Evolutionary conservation across 768 basidiomycete species (phyloP), one percentile per base, ranked within the genome.

Genomic region (Tubosaeta sp.): DNA sequence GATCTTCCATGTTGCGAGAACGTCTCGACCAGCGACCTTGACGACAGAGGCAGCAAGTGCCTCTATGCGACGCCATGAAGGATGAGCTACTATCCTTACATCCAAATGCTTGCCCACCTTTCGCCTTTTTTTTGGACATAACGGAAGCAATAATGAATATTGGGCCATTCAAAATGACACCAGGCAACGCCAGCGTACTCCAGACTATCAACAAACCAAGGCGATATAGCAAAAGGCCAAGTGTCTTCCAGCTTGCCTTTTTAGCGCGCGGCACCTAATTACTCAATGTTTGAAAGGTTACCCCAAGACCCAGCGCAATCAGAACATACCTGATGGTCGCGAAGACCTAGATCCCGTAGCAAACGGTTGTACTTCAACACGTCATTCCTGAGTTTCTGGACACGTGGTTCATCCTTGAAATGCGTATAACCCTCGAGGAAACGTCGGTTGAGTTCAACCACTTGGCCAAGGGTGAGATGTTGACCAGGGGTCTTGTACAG

Each of bases 1-100:
- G 30, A 98, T 84, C 68, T 98, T 98, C 95, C 95, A 98, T 5
- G 94, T 94, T 1, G 92, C 94, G 16, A 98, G 75, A n/a, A 97
- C 95, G 60, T 98, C 95, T 35, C 90, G 81, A n/a, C 86, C 95
- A 18, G 90, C 90, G 46, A 98, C 83, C 71, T 98, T 98, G 65
- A 98, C 95, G 4, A 82, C 83, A 8, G 94, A 97, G 3, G 88
- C 93, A 27, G 95, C 95, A 52, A 98, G 84, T 6, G 95, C 95
- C 80, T 94, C 94, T 96, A 68, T 11, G 14, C 30, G 7, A 46
- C 31, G 19, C 6, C 18, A 27, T 35, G 34, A 29, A 39, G 36
- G 16, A 25, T 39, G 19, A 49, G 49, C 39, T 22, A 44, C 21
- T 14, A 43, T 40, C 36, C 41, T 19, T 45, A 36, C 9, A 42